A percentile compares a stretch with the other conserved stretches of the same genome.
These are phyloP conservation scores for Pinus taeda DNA, from an alignment of 75 land plant species.

Conservation along the genomic window DNA sequence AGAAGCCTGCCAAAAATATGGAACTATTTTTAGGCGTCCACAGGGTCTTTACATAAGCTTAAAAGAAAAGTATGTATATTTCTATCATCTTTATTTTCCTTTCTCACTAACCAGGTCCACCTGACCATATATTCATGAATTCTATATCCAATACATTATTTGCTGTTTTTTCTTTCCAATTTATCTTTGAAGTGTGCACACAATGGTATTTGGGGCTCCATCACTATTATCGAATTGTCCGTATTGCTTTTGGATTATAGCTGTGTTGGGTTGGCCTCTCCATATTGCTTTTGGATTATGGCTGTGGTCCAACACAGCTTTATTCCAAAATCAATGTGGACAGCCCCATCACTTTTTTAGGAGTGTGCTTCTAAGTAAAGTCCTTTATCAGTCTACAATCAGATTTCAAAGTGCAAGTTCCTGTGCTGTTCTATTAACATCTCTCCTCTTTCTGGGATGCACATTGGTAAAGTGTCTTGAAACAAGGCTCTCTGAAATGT, in stretches of 20 bases:
- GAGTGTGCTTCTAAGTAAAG: too few relatives aligned
- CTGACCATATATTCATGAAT: neutral
- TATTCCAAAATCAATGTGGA: too few relatives aligned
- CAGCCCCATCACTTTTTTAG: too few relatives aligned
- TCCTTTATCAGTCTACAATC: too few relatives aligned
- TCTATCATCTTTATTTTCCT: neutral
- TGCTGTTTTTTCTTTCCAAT: neutral
- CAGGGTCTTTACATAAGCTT: conserved; percentile 50
- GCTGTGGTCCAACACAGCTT: too few relatives aligned
- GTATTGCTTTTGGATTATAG: too few relatives aligned
- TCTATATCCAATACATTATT: neutral
- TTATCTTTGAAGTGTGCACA: neutral
- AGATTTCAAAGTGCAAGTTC: too few relatives aligned
- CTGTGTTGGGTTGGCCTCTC: neutral
- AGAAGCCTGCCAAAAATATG: conserved; percentile 58
- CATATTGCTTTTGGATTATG: neutral
- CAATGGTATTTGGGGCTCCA: too few relatives aligned
- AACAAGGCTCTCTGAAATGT: neutral
- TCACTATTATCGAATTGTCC: too few relatives aligned
- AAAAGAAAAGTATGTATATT: conserved; percentile 23
- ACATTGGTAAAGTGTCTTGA: neutral
- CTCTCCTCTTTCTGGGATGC: neutral
- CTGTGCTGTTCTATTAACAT: neutral
- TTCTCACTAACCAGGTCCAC: conserved; percentile 1
- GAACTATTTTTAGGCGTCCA: conserved; percentile 42